Conservation (phyloP, 345 rosid genomes). For the Brassica napus region DNA sequence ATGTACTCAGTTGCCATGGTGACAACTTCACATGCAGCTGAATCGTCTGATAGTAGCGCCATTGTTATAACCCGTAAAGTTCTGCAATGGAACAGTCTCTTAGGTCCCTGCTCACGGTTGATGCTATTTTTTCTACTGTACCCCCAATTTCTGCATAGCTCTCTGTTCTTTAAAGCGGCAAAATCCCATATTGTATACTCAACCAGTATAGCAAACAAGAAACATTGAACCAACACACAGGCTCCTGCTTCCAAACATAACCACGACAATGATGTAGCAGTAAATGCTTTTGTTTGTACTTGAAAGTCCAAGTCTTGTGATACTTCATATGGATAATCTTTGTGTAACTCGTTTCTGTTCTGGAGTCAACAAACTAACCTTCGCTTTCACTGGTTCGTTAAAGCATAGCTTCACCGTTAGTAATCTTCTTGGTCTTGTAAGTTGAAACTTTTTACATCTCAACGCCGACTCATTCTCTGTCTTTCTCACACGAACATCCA, state of each 20-base stretch:
- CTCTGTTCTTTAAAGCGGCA: too few relatives aligned
- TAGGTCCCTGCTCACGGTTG: too few relatives aligned
- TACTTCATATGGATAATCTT: background rate
- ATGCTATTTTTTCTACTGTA: too few relatives aligned
- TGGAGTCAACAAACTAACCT: background rate
- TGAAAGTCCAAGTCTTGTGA: background rate
- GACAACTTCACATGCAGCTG: background rate
- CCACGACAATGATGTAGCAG: background rate
- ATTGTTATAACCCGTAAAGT: too few relatives aligned
- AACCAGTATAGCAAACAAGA: too few relatives aligned
- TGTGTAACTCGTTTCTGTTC: background rate
- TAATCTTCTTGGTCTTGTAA: too few relatives aligned
- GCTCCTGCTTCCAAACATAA: background rate
- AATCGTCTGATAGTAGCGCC: background rate
- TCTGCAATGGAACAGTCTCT: too few relatives aligned
- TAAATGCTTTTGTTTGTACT: background rate
- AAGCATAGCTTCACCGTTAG: too few relatives aligned
- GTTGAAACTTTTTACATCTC: background rate
- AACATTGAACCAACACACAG: too few relatives aligned
- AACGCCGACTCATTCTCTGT: background rate
- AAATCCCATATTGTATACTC: too few relatives aligned
- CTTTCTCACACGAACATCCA: background rate
- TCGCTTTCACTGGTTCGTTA: background rate
- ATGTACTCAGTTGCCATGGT: too few relatives aligned
- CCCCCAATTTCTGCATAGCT: too few relatives aligned